phyloP scores from a whole-genome alignment of 1,139 yeast species.

The Candida gigantensis region DNA sequence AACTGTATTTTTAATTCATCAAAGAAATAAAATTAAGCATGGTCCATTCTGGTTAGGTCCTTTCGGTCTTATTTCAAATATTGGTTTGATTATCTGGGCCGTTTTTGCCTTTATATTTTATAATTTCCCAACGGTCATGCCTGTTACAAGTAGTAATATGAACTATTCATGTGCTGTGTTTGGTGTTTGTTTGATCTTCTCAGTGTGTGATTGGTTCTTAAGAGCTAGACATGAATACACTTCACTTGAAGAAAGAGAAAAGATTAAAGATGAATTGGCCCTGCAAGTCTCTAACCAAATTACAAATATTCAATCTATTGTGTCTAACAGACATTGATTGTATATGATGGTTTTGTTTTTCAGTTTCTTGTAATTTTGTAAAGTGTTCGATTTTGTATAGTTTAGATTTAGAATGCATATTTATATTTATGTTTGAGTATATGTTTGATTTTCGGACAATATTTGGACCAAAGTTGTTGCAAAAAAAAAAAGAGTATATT shows the following conservation, averaged over 20 bases:
- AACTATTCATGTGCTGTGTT: conserved; percentile 47
- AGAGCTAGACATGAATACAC: conserved; percentile 38
- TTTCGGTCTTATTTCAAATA: conserved; percentile 18
- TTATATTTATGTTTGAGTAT: too few relatives aligned
- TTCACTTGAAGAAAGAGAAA: conserved; percentile 27
- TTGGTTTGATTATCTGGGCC: conserved; percentile 31
- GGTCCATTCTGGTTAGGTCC: conserved; percentile 54
- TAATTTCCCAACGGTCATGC: conserved; percentile 48
- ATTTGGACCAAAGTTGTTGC: too few relatives aligned
- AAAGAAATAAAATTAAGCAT: conserved; percentile 37
- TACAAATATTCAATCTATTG: conserved; percentile 24
- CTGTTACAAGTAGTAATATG: conserved; percentile 46
- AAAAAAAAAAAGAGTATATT: too few relatives aligned
- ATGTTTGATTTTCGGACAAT: too few relatives aligned
- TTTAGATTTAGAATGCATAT: too few relatives aligned
- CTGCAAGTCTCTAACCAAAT: conserved; percentile 29
- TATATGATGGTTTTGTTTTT: too few relatives aligned
- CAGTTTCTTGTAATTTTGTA: too few relatives aligned
- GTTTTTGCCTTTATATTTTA: conserved; percentile 42
- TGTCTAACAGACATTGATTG: conserved; percentile 16
- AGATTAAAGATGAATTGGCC: conserved; percentile 26
- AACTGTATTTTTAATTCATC: conserved; percentile 30
- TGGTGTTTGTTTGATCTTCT: conserved; percentile 32
- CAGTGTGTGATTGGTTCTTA: conserved; percentile 38
- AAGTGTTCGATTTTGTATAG: too few relatives aligned